Evolutionary conservation across 805 yeast genomes (phyloP).

Genomic region (Ogataea glucozyma): DNA sequence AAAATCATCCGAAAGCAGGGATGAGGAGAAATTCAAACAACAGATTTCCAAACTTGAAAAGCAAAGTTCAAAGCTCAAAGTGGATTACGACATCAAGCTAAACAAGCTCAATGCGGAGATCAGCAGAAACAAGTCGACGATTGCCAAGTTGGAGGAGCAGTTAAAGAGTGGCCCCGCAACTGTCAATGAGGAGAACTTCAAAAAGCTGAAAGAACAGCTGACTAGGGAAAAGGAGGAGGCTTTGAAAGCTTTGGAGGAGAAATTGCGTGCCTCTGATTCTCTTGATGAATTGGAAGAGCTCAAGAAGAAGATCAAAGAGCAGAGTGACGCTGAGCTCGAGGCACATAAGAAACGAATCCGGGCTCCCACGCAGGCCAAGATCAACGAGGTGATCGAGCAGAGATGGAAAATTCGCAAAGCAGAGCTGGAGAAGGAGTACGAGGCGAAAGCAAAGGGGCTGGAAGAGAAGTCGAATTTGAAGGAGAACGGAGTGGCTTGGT

Average conservation of each 20-base stretch:
- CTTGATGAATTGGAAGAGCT: slow-evolving; percentile 24
- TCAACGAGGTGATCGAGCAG: slow-evolving; percentile 38
- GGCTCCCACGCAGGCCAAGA: slow-evolving; percentile 39
- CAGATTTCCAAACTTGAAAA: slow-evolving; percentile 13
- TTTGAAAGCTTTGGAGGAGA: slow-evolving; percentile 21
- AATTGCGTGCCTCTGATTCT: slow-evolving; percentile 15
- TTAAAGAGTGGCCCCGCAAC: not conserved
- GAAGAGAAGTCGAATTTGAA: slow-evolving; percentile 13
- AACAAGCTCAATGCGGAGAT: slow-evolving; percentile 21
- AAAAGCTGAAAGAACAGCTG: slow-evolving; percentile 23
- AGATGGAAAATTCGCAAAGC: slow-evolving; percentile 36
- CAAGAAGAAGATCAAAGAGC: slow-evolving; percentile 26
- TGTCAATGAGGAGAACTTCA: slow-evolving; percentile 8
- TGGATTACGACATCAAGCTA: slow-evolving; percentile 18
- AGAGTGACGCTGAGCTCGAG: slow-evolving; percentile 36
- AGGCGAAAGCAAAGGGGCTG: slow-evolving; percentile 26
- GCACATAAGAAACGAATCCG: slow-evolving; percentile 38
- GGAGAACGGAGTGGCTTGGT: slow-evolving; percentile 9
- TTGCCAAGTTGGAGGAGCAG: slow-evolving; percentile 16
- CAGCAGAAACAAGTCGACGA: slow-evolving; percentile 17
- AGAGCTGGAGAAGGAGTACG: slow-evolving; percentile 36
- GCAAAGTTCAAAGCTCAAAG: slow-evolving; percentile 15
- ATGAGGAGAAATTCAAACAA: too few species aligned
- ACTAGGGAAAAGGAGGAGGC: slow-evolving; percentile 23
- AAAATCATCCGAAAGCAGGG: too few species aligned